phyloP scores from a whole-genome alignment of 2,329 filamentous ascomycete genomes.

The Nigrospora sphaerica region DNA sequence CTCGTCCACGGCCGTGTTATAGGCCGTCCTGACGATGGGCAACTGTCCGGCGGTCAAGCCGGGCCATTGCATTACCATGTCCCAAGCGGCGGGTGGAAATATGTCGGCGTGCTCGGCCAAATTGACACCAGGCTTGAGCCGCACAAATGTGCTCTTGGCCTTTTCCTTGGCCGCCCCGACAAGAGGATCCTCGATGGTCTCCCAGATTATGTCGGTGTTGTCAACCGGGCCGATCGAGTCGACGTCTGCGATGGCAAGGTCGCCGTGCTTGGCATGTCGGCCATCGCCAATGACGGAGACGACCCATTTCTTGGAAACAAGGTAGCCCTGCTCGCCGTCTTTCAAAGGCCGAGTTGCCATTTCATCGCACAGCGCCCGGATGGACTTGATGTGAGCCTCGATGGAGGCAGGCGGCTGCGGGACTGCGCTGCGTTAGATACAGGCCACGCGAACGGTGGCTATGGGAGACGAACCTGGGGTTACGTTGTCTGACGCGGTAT shows the following conservation, averaged over 20 bases:
- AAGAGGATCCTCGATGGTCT: conserved; percentile 43
- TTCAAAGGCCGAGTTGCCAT: conserved; percentile 45
- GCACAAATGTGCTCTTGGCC: conserved; percentile 53
- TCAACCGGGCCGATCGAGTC: conserved; percentile 69
- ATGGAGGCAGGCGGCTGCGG: conserved; percentile 29
- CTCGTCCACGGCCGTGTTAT: conserved; percentile 62
- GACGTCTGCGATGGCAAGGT: conserved; percentile 42
- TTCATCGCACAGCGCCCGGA: conserved; percentile 53
- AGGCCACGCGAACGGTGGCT: too few relatives aligned
- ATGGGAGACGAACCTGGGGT: too few relatives aligned
- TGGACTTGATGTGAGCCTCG: conserved; percentile 68
- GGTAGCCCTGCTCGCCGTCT: conserved; percentile 68
- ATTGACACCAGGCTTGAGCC: conserved; percentile 62
- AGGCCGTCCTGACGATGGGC: conserved; percentile 67
- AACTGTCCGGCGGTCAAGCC: conserved; percentile 63
- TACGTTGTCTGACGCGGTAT: not conserved
- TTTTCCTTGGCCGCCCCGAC: conserved; percentile 18
- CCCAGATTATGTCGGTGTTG: conserved; percentile 73
- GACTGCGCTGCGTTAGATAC: conserved; percentile 3
- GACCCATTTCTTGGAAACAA: conserved; percentile 78
- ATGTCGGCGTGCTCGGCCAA: conserved; percentile 64
- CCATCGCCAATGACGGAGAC: conserved; percentile 62
- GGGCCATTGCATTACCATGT: conserved; percentile 75
- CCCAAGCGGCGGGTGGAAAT: conserved; percentile 75
- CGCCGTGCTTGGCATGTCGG: conserved; percentile 46